Evolutionary conservation across 345 rosid species (phyloP).

Genomic region (Raphanus raphanistrum): DNA sequence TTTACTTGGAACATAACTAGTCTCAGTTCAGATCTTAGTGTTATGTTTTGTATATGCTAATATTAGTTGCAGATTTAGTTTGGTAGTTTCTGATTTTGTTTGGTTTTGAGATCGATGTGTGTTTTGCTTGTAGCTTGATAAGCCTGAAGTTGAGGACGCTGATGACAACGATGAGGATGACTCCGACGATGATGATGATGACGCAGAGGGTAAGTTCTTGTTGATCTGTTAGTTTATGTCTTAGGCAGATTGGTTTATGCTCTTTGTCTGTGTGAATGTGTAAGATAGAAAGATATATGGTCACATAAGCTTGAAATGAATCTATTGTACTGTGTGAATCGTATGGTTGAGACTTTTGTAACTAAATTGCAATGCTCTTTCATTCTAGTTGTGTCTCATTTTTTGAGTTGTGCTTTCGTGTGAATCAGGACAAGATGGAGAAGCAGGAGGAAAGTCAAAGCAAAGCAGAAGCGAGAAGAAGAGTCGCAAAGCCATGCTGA

Average conservation of each 20-base stretch:
- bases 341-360: not conserved
- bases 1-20: not conserved
- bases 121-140: constrained; percentile 49
- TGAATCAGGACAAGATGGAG: constrained; percentile 52
- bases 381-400: constrained; percentile 1
- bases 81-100: not conserved
- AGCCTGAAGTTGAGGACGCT: constrained; percentile 72
- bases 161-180: constrained; percentile 65
- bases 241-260: not conserved
- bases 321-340: not conserved
- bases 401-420: not conserved
- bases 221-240: not conserved
- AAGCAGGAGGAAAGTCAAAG: constrained; percentile 64
- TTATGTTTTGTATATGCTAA: not conserved
- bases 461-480: constrained; percentile 96
- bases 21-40: constrained; percentile 2
- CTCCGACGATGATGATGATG: constrained; percentile 66
- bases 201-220: constrained; percentile 52
- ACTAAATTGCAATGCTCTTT: not conserved
- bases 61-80: not conserved
- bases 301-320: not conserved
- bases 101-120: not conserved
- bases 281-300: not conserved
- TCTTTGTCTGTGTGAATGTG: not conserved
- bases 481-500: constrained; percentile 89